phyloP scores from a whole-genome alignment of 2,329 filamentous ascomycete genomes.

The Claviceps arundinis region DNA sequence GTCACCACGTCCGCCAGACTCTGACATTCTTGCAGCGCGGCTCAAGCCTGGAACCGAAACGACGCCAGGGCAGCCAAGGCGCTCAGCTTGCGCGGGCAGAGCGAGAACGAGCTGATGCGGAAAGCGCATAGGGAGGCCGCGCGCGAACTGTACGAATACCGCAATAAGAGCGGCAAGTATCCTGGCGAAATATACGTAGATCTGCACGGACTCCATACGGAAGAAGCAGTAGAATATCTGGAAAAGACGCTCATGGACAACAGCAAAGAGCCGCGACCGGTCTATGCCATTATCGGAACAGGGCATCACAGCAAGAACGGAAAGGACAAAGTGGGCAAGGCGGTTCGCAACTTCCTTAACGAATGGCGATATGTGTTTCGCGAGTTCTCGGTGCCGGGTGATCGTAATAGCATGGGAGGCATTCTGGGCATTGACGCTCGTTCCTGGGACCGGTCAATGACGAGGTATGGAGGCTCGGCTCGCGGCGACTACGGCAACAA shows the following conservation, averaged over 20 bases:
- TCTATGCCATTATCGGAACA: conserved; percentile 94
- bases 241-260: conserved; percentile 81
- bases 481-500: conserved; percentile 23
- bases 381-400: conserved; percentile 93
- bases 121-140: conserved; percentile 94
- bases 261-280: conserved; percentile 53
- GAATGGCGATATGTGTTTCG: conserved; percentile 94
- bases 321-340: conserved; percentile 96
- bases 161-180: conserved; percentile 54
- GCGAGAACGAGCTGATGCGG: conserved; percentile 93
- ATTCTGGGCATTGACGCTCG: conserved; percentile 55
- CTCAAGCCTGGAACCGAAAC: conserved; percentile 97
- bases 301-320: conserved; percentile 97
- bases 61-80: conserved; percentile 94
- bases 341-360: conserved; percentile 77
- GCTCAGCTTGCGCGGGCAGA: conserved; percentile 83
- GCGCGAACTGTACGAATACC: conserved; percentile 80
- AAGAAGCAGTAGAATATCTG: conserved; percentile 91
- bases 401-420: conserved; percentile 70
- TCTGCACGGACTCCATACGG: conserved; percentile 93
- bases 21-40: conserved; percentile 46
- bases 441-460: conserved; percentile 51
- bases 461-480: conserved; percentile 27
- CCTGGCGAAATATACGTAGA: conserved; percentile 76
- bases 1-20: conserved; percentile 1